phyloP scores from a whole-genome alignment of 2,329 filamentous ascomycete species.

The Talaromyces sp. region DNA sequence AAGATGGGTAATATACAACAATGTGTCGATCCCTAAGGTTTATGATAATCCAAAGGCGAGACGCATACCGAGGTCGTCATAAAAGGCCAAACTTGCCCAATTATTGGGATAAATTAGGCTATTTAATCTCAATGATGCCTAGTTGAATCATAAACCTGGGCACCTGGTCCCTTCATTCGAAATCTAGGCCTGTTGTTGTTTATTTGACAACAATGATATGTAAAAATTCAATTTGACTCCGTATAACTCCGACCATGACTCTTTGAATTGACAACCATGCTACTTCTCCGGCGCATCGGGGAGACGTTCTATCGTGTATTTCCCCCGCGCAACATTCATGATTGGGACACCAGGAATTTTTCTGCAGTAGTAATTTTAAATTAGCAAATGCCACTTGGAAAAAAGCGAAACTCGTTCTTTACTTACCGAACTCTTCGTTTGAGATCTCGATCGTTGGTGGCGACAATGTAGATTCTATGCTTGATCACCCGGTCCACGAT shows the following conservation, averaged over 20 bases:
- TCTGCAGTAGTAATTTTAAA: constrained; percentile 3
- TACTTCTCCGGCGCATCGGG: constrained; percentile 53
- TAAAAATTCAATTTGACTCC: background rate
- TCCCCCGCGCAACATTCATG: constrained; percentile 76
- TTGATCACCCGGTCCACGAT: constrained; percentile 67
- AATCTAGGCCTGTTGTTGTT: background rate
- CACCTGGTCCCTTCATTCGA: too few species aligned
- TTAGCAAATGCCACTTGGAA: background rate
- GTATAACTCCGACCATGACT: background rate
- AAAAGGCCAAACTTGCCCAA: too few species aligned
- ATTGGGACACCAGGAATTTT: constrained; percentile 69
- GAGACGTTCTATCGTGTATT: constrained; percentile 89
- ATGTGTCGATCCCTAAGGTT: too few species aligned
- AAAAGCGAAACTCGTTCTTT: background rate
- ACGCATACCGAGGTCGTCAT: too few species aligned
- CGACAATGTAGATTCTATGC: constrained; percentile 71
- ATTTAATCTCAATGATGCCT: too few species aligned
- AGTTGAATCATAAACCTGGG: too few species aligned
- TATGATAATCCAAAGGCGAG: too few species aligned
- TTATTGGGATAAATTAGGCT: too few species aligned
- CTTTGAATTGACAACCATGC: background rate
- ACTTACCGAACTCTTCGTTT: constrained; percentile 65
- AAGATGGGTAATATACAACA: too few species aligned
- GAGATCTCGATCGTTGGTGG: constrained; percentile 64
- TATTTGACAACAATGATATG: background rate